A percentile compares a stretch with the other conserved stretches of the same genome.
Conservation (phyloP, 306 rosid genomes). For the Rosa multiflora region DNA sequence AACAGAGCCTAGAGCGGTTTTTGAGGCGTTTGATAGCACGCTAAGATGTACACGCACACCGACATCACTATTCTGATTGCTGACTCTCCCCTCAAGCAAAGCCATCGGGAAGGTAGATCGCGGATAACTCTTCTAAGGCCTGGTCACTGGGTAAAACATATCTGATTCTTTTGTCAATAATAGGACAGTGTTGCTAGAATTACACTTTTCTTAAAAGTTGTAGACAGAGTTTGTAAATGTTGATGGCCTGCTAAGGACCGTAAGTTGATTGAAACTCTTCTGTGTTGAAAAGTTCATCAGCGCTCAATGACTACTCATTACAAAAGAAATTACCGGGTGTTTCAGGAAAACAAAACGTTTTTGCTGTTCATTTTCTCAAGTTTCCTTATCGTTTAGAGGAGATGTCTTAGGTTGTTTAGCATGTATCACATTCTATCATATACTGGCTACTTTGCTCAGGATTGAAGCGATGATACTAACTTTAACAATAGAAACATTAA, state of each 20-base stretch:
- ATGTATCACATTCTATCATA: neutral
- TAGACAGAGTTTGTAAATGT: neutral
- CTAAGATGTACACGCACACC: constrained; percentile 22
- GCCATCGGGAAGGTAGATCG: constrained; percentile 21
- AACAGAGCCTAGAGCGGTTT: constrained; percentile 87
- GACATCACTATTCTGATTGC: constrained; percentile 23
- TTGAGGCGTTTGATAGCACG: constrained; percentile 51
- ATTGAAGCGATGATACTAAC: neutral
- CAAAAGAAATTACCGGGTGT: constrained; percentile 9
- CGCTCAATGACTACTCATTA: neutral
- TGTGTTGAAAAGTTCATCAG: neutral
- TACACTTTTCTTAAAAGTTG: constrained; percentile 3
- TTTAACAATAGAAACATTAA: neutral
- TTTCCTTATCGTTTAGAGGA: neutral
- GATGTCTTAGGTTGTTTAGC: neutral
- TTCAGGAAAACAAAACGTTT: neutral
- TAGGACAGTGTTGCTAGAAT: constrained; percentile 20
- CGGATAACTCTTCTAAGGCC: constrained; percentile 16
- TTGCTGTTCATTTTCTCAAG: neutral
- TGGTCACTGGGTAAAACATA: constrained; percentile 22
- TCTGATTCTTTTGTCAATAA: constrained; percentile 29
- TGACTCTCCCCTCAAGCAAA: constrained; percentile 25
- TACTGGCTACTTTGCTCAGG: neutral
- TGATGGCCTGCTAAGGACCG: neutral
- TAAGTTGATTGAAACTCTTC: neutral